Conservation (phyloP, 2,329 filamentous ascomycete species). For the Colletotrichum endophyticum region DNA sequence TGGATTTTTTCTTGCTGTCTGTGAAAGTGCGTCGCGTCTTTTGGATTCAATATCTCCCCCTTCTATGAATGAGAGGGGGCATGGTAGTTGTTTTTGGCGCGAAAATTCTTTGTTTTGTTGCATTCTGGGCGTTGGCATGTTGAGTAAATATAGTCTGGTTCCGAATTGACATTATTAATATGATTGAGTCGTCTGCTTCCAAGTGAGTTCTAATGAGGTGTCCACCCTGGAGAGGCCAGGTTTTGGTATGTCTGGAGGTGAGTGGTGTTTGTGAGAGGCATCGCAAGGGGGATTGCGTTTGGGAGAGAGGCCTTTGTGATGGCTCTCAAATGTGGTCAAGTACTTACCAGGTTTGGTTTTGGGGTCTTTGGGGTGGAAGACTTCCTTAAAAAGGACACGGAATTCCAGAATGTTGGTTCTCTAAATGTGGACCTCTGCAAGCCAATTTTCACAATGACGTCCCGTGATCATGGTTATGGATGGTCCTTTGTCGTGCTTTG, state of each 20-base stretch:
- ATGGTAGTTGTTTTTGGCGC: not conserved
- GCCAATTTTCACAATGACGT: not conserved
- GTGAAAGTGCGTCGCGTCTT: not conserved
- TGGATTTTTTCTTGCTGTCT: not conserved
- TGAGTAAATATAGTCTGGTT: constrained; percentile 13
- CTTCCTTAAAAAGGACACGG: not conserved
- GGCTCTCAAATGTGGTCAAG: too few relatives aligned
- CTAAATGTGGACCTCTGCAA: fast-evolving
- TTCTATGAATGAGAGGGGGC: not conserved
- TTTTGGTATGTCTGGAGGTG: fast-evolving
- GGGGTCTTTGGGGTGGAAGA: not conserved
- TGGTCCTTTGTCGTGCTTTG: not conserved
- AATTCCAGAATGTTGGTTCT: not conserved
- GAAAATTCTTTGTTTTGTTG: not conserved
- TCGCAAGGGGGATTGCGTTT: not conserved
- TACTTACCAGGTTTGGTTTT: too few relatives aligned
- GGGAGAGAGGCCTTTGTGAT: not conserved
- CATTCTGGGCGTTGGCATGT: constrained; percentile 20
- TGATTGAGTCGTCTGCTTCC: too few relatives aligned
- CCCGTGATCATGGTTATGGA: not conserved
- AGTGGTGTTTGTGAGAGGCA: too few relatives aligned
- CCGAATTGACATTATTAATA: not conserved
- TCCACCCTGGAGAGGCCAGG: fast-evolving
- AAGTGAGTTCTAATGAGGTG: too few relatives aligned
- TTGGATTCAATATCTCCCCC: not conserved